Percentiles rank a stretch among this genome's conserved stretches.
phyloP scores from a whole-genome alignment of 805 yeast species.

The Teunomyces stri region DNA sequence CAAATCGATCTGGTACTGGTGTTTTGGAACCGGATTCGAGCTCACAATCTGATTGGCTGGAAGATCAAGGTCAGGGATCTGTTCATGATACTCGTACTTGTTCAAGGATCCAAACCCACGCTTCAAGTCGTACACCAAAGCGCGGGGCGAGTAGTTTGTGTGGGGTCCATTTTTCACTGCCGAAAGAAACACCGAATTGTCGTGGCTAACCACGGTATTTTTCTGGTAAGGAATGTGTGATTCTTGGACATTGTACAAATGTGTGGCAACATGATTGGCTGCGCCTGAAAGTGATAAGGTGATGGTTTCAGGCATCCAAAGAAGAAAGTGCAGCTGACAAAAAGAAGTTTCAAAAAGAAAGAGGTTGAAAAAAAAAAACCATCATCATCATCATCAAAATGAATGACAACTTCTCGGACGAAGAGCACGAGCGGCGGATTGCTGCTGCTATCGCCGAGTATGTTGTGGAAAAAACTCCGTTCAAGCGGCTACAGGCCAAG shows the following conservation, averaged over 20 bases:
- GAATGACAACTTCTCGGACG: background rate
- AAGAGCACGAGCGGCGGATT: background rate
- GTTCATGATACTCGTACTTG: constrained; percentile 46
- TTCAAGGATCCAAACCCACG: constrained; percentile 75
- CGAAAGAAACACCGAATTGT: constrained; percentile 40
- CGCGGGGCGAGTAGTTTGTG: constrained; percentile 70
- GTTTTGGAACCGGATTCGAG: constrained; percentile 35
- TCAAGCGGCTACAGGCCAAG: background rate
- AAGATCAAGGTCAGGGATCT: constrained; percentile 5
- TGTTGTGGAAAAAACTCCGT: background rate
- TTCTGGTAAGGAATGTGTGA: constrained; percentile 54
- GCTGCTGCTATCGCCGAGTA: background rate
- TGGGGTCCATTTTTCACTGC: constrained; percentile 21
- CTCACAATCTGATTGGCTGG: background rate
- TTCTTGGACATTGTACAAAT: constrained; percentile 80
- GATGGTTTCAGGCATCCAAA: constrained; percentile 57
- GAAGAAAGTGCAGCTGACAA: no score
- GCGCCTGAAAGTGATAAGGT: constrained; percentile 68
- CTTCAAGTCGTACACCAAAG: constrained; percentile 73
- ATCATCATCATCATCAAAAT: no score
- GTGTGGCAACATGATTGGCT: constrained; percentile 75
- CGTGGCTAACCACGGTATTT: constrained; percentile 44
- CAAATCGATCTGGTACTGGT: constrained; percentile 61
- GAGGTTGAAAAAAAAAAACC: background rate
- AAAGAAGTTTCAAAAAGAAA: background rate